Evolutionary conservation across 495 filamentous ascomycete species (phyloP).

Genomic region (Penicillium paxilli): DNA sequence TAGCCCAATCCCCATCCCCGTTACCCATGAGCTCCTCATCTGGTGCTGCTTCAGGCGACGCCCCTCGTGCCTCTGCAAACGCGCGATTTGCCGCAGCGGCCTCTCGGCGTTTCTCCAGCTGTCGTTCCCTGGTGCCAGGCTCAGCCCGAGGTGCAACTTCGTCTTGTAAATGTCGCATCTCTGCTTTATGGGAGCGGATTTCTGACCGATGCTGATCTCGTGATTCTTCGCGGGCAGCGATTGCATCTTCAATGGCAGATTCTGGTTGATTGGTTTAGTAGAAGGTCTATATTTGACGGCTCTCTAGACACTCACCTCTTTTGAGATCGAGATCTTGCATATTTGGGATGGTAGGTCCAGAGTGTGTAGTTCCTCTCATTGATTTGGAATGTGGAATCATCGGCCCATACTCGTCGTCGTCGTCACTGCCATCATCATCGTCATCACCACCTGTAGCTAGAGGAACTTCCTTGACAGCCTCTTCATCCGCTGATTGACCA

Average conservation of each 20-base stretch:
- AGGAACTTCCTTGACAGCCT: constrained; percentile 3
- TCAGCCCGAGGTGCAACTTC: constrained; percentile 84
- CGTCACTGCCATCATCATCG: constrained; percentile 47
- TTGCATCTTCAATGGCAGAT: constrained; percentile 53
- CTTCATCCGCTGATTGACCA: constrained; percentile 9
- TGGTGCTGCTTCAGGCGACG: constrained; percentile 40
- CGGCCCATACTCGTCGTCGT: constrained; percentile 72
- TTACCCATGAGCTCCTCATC: constrained; percentile 46
- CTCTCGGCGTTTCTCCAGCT: constrained; percentile 78
- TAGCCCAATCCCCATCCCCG: constrained; percentile 40
- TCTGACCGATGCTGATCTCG: constrained; percentile 62
- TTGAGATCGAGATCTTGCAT: constrained; percentile 72
- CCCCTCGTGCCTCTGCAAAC: constrained; percentile 46
- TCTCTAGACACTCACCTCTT: constrained; percentile 46
- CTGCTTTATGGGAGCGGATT: constrained; percentile 33
- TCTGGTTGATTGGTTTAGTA: constrained; percentile 32
- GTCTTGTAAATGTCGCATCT: constrained; percentile 50
- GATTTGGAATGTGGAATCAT: constrained; percentile 49
- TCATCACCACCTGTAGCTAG: constrained; percentile 36
- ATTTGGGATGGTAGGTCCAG: constrained; percentile 74
- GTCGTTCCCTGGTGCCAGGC: constrained; percentile 78
- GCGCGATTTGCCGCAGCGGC: constrained; percentile 47
- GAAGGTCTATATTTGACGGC: background rate
- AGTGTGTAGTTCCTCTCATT: constrained; percentile 23
- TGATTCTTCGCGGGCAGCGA: constrained; percentile 52